Percentiles rank a stretch among this genome's conserved stretches.
Evolutionary conservation across 495 filamentous ascomycete genomes (phyloP).

Genomic region (Penicillium macrosclerotiorum): DNA sequence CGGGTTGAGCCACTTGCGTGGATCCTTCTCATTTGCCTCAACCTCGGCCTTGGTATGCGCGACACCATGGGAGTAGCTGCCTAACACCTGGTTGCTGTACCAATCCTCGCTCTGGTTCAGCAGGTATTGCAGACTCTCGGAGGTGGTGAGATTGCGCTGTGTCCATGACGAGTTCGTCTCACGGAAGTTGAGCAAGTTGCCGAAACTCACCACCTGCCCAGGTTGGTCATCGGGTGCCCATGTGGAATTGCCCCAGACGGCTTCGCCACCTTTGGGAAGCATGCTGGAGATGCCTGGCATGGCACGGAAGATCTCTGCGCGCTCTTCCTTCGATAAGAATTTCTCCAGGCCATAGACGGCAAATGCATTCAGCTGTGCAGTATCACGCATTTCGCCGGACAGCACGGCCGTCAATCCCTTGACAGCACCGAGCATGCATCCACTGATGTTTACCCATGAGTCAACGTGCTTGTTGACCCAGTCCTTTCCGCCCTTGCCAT

Average conservation of each 20-base stretch:
- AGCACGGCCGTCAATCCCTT: conserved; percentile 91
- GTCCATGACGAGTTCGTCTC: conserved; percentile 60
- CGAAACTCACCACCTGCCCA: conserved; percentile 67
- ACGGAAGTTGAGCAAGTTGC: conserved; percentile 85
- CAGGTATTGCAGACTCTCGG: conserved; percentile 74
- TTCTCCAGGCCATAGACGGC: conserved; percentile 97
- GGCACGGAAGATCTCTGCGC: conserved; percentile 89
- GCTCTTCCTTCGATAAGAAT: conserved; percentile 84
- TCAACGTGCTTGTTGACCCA: conserved; percentile 93
- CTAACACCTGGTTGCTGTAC: conserved; percentile 70
- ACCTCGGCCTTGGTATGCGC: conserved; percentile 80
- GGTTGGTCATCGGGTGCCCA: conserved; percentile 88
- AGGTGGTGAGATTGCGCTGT: conserved; percentile 73
- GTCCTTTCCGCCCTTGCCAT: conserved; percentile 75
- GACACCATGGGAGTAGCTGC: conserved; percentile 83
- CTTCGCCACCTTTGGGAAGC: conserved; percentile 93
- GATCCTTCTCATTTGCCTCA: conserved; percentile 78
- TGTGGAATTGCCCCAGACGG: conserved; percentile 87
- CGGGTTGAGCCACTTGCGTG: conserved; percentile 90
- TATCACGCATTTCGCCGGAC: conserved; percentile 97
- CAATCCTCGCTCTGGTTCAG: conserved; percentile 75
- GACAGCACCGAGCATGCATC: conserved; percentile 93
- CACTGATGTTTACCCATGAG: conserved; percentile 96
- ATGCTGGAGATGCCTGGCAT: conserved; percentile 97
- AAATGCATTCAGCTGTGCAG: conserved; percentile 94